Evolutionary conservation across 1,284 basidiomycete species (phyloP).

Genomic region (Tilletiopsis washingtonensis): DNA sequence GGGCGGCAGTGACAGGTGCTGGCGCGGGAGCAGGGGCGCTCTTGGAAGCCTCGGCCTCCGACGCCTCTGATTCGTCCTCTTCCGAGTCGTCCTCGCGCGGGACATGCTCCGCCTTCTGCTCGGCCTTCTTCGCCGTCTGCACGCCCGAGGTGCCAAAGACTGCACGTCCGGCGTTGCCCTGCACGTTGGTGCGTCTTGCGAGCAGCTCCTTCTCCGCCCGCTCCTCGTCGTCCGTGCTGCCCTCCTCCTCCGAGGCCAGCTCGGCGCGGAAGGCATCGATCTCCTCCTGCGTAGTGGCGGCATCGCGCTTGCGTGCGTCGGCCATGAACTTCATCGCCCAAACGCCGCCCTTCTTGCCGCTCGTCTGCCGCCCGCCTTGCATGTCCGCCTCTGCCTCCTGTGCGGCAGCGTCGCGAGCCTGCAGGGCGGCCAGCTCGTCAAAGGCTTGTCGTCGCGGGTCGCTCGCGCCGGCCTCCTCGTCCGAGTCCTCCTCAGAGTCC

Average conservation of each 20-base stretch:
- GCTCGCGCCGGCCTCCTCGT: constrained; percentile 13
- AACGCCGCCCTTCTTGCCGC: constrained; percentile 31
- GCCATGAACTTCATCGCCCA: constrained; percentile 48
- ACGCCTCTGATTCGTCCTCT: not conserved
- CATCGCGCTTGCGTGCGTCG: constrained; percentile 38
- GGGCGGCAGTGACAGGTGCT: not conserved
- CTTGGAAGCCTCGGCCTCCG: not conserved
- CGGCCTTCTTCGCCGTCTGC: not conserved
- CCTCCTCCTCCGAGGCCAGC: constrained; percentile 17
- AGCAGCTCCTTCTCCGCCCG: not conserved
- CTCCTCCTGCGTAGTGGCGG: constrained; percentile 17
- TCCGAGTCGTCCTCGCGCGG: not conserved
- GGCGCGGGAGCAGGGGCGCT: not conserved
- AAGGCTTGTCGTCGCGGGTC: constrained; percentile 15
- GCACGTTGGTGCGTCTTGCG: constrained; percentile 5
- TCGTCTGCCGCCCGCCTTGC: constrained; percentile 4
- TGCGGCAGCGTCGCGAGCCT: constrained; percentile 2
- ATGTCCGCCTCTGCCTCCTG: constrained; percentile 14
- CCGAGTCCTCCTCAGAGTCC: constrained; percentile 13
- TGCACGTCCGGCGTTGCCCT: constrained; percentile 26
- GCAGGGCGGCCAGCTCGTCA: constrained; percentile 30
- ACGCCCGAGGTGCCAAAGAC: constrained; percentile 16
- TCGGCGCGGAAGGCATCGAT: constrained; percentile 24
- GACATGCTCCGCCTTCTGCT: too few relatives aligned
- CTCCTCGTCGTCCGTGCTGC: constrained; percentile 5